phyloP scores from a whole-genome alignment of 805 yeast genomes.

The Candida vartiovaarae region DNA sequence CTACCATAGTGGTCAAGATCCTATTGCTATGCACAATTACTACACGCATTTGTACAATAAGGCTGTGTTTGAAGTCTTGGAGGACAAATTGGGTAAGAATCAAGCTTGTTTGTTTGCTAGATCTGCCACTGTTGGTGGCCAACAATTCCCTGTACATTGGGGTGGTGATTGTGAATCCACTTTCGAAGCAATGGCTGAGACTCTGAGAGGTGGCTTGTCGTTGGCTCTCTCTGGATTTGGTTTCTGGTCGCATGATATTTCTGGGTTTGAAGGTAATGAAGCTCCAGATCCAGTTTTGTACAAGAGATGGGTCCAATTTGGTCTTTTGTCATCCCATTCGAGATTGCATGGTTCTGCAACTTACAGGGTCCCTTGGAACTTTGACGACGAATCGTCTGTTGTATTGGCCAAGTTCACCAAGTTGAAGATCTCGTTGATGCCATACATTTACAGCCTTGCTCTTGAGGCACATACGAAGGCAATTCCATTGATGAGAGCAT shows the following conservation, averaged over 20 bases:
- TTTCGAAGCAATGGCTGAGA: conserved; percentile 21
- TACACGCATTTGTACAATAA: conserved; percentile 18
- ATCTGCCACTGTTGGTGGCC: conserved; percentile 20
- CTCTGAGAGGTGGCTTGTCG: conserved; percentile 19
- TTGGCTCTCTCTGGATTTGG: conserved; percentile 18
- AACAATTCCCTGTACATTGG: conserved; percentile 21
- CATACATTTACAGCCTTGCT: conserved; percentile 15
- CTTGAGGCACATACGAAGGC: conserved; percentile 16
- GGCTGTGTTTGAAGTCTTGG: conserved; percentile 18
- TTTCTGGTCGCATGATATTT: conserved; percentile 21
- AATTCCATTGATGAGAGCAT: conserved; percentile 14
- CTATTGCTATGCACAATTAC: conserved; percentile 16
- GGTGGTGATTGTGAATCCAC: conserved; percentile 22
- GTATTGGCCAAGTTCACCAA: conserved; percentile 16
- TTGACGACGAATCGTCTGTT: conserved; percentile 18
- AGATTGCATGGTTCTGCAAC: conserved; percentile 19
- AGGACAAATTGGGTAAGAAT: conserved; percentile 15
- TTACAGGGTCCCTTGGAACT: conserved; percentile 21
- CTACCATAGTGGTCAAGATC: conserved; percentile 11
- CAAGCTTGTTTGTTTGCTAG: conserved; percentile 19
- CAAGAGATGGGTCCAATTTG: conserved; percentile 21
- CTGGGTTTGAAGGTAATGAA: conserved; percentile 17
- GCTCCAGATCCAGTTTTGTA: conserved; percentile 17
- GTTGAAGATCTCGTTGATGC: conserved; percentile 18
- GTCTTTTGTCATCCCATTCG: conserved; percentile 18